These are phyloP conservation scores for Phlyctochytrium arcticum DNA, from an alignment of 192 early-diverging fungal species.

Conservation along the genomic window DNA sequence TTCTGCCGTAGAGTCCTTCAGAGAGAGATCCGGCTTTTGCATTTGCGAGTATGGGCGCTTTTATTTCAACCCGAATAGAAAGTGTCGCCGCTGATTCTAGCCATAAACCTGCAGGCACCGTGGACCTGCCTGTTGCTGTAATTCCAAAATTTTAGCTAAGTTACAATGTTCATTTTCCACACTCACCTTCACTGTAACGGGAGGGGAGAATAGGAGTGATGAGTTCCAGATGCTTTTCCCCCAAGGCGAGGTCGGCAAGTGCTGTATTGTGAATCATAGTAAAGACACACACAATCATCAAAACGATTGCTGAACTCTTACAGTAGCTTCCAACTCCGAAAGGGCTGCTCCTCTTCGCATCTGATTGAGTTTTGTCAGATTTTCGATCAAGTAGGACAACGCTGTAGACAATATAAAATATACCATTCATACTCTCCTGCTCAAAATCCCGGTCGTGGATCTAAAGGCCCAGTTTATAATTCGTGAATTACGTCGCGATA, in stretches of 20 bases:
- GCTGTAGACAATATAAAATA: too few species aligned
- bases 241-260: slow-evolving; percentile 16
- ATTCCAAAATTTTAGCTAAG: too few species aligned
- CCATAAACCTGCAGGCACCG: slow-evolving; percentile 21
- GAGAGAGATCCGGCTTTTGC: not conserved
- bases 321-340: slow-evolving; percentile 18
- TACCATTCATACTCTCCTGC: too few species aligned
- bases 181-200: slow-evolving; percentile 1
- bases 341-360: not conserved
- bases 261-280: slow-evolving; percentile 12
- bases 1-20: slow-evolving; percentile 12
- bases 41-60: slow-evolving; percentile 19
- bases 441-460: slow-evolving; percentile 35
- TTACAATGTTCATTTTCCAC: not conserved
- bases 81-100: slow-evolving; percentile 22
- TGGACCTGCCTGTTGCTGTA: not conserved
- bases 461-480: too few species aligned
- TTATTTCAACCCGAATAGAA: slow-evolving; percentile 10
- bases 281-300: not conserved
- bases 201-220: slow-evolving; percentile 6
- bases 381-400: too few species aligned
- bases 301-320: not conserved
- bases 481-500: too few species aligned
- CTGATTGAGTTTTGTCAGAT: not conserved
- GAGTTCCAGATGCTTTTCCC: not conserved